Percentiles rank a stretch among this genome's conserved stretches.
Evolutionary conservation across 805 yeast genomes (phyloP).

Genomic region (Yueomyces sp.): DNA sequence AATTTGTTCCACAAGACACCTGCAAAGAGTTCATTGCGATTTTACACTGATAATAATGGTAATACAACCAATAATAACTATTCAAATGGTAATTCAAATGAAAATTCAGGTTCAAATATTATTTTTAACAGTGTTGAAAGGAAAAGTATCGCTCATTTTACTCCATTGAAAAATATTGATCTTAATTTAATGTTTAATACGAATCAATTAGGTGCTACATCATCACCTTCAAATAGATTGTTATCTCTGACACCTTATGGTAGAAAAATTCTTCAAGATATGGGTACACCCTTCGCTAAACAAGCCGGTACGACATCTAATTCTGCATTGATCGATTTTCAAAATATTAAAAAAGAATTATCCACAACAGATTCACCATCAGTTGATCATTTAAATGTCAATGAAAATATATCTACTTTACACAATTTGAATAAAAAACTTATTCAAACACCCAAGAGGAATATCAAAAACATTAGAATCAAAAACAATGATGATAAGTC

Average conservation of each 20-base stretch:
- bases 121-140: not conserved
- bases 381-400: too few relatives aligned
- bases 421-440: too few relatives aligned
- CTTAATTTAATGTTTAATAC: conserved; percentile 22
- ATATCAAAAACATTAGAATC: too few relatives aligned
- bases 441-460: not conserved
- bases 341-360: conserved; percentile 11
- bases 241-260: conserved; percentile 23
- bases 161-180: conserved; percentile 22
- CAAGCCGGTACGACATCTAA: conserved; percentile 13
- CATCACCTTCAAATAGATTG: conserved; percentile 20
- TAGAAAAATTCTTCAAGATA: conserved; percentile 18
- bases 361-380: conserved; percentile 4
- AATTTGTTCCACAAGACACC: conserved; percentile 23
- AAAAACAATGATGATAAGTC: not conserved
- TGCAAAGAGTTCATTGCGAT: conserved; percentile 23
- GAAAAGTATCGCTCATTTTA: conserved; percentile 1
- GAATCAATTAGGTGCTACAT: conserved; percentile 3
- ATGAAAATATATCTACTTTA: too few relatives aligned
- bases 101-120: not conserved
- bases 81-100: not conserved
- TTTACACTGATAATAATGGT: conserved; percentile 11
- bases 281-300: conserved; percentile 20
- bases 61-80: conserved; percentile 2
- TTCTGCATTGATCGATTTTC: conserved; percentile 23